These are phyloP conservation scores for Aristolochia californica DNA, from an alignment of 164 flowering plant genomes.

Conservation along the genomic window DNA sequence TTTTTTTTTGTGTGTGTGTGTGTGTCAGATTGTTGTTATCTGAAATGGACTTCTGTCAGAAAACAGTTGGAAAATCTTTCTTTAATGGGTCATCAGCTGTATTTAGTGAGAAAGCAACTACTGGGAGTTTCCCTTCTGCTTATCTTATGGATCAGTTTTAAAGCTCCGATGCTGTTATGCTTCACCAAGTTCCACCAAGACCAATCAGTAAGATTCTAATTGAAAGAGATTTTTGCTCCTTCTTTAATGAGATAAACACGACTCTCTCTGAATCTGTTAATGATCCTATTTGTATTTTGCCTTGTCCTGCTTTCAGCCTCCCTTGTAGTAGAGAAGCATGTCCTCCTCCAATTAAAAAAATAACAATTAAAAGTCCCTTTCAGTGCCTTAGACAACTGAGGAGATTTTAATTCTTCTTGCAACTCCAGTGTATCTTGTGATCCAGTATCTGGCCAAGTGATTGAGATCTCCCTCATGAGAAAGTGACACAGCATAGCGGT, in stretches of 20 bases:
- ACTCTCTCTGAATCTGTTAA: not conserved
- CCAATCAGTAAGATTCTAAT: too few relatives aligned
- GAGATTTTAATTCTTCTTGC: constrained; percentile 52
- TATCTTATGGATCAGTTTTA: too few relatives aligned
- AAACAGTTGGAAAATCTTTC: too few relatives aligned
- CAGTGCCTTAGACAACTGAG: constrained; percentile 48
- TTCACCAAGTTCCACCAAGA: too few relatives aligned
- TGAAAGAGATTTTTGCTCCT: not conserved
- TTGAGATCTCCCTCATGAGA: constrained; percentile 35
- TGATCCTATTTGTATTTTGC: not conserved
- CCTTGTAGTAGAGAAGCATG: constrained; percentile 30
- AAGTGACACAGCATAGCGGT: too few relatives aligned
- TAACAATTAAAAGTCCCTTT: constrained; percentile 52
- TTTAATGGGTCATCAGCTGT: too few relatives aligned
- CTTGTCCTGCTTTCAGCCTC: constrained; percentile 10
- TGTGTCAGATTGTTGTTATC: too few relatives aligned
- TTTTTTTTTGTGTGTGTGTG: too few relatives aligned
- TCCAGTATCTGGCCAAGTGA: constrained; percentile 32
- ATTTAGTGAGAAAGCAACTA: too few relatives aligned
- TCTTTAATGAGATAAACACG: not conserved
- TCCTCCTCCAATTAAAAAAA: constrained; percentile 62
- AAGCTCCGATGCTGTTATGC: too few relatives aligned
- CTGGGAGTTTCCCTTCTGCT: too few relatives aligned
- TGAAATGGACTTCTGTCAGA: too few relatives aligned
- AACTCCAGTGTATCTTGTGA: constrained; percentile 51